Conservation (phyloP, 768 basidiomycete species). For the Rhizopogon vinicolor region DNA sequence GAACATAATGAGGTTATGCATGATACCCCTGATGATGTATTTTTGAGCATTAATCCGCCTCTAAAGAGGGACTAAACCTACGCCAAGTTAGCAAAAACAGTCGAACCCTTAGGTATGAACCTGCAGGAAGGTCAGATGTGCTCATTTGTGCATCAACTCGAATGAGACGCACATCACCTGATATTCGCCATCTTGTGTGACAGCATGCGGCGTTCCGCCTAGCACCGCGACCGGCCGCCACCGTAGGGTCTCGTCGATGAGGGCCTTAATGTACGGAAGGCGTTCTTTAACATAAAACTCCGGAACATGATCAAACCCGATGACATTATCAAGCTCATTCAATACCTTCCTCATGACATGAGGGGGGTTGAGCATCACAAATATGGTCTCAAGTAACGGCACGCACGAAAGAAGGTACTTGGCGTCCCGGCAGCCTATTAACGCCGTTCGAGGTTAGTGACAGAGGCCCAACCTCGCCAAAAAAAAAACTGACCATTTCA, state of each 20-base stretch:
- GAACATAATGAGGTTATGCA: conserved; percentile 14
- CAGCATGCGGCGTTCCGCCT: conserved; percentile 6
- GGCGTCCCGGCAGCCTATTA: too few relatives aligned
- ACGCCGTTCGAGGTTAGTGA: too few relatives aligned
- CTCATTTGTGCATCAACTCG: neutral
- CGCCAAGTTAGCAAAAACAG: conserved; percentile 17
- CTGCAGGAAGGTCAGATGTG: neutral
- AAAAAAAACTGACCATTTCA: too few relatives aligned
- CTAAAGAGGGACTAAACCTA: neutral
- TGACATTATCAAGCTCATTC: conserved; percentile 16
- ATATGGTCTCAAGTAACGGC: conserved; percentile 2
- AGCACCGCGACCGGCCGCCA: too few relatives aligned
- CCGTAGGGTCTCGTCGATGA: too few relatives aligned
- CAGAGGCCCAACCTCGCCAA: too few relatives aligned
- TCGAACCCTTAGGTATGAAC: conserved; percentile 17
- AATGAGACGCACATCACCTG: conserved; percentile 6
- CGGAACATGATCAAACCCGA: too few relatives aligned
- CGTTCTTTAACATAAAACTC: too few relatives aligned
- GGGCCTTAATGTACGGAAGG: too few relatives aligned
- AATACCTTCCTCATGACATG: conserved; percentile 20
- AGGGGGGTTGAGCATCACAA: conserved; percentile 22
- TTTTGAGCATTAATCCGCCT: neutral
- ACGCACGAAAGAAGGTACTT: too few relatives aligned
- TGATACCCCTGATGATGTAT: conserved; percentile 13
- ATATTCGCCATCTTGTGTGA: conserved; percentile 12